Evolutionary conservation across 768 basidiomycete species (phyloP).

Genomic region (Butyriboletus loyo): DNA sequence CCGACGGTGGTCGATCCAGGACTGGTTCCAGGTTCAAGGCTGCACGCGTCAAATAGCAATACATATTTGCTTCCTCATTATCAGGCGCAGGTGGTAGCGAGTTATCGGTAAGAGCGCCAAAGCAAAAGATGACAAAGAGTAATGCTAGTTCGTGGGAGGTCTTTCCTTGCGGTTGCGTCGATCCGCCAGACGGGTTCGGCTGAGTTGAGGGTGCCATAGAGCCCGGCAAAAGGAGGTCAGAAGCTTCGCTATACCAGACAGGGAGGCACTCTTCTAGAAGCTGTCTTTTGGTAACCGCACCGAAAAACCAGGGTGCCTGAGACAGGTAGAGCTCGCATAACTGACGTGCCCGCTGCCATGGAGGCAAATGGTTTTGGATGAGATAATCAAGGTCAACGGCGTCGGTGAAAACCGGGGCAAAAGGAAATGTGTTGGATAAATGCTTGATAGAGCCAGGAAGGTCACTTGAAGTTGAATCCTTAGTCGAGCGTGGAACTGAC

Average conservation of each 20-base stretch:
- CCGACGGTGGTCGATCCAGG: slow-evolving; percentile 66
- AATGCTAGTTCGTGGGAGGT: slow-evolving; percentile 61
- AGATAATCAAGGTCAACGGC: slow-evolving; percentile 45
- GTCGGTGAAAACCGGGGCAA: slow-evolving; percentile 37
- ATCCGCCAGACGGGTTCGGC: background rate
- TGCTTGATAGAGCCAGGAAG: slow-evolving; percentile 25
- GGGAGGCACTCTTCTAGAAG: slow-evolving; percentile 65
- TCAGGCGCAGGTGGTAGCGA: slow-evolving; percentile 50
- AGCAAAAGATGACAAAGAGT: slow-evolving; percentile 59
- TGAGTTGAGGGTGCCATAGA: slow-evolving; percentile 24
- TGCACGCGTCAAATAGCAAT: slow-evolving; percentile 59
- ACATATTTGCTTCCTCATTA: slow-evolving; percentile 50
- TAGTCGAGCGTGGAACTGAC: background rate
- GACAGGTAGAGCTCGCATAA: slow-evolving; percentile 69
- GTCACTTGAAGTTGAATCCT: slow-evolving; percentile 5
- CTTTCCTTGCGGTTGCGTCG: slow-evolving; percentile 16
- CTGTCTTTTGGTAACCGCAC: slow-evolving; percentile 62
- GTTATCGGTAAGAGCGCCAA: slow-evolving; percentile 58
- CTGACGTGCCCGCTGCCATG: slow-evolving; percentile 54
- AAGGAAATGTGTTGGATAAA: slow-evolving; percentile 47
- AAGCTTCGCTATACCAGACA: slow-evolving; percentile 57
- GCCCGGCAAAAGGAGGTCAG: slow-evolving; percentile 23
- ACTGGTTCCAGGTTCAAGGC: slow-evolving; percentile 66
- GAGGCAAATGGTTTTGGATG: slow-evolving; percentile 50
- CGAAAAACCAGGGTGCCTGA: slow-evolving; percentile 81